phyloP scores from a whole-genome alignment of 2,329 filamentous ascomycete genomes.

The Aspergillus sp. region DNA sequence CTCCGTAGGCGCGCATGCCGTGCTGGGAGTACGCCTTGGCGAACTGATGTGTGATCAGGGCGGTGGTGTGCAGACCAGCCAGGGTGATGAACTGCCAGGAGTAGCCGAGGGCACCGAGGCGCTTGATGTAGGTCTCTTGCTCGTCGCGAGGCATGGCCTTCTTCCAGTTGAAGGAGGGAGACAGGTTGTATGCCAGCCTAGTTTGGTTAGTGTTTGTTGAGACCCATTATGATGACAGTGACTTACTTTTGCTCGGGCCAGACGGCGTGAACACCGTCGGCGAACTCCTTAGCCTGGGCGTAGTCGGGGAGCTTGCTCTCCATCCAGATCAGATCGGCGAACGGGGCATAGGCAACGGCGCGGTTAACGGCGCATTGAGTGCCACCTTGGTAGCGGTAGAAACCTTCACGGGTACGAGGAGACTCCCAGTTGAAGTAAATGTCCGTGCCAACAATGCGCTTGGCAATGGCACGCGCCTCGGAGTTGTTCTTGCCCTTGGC shows the following conservation, averaged over 20 bases:
- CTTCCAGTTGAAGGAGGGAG: constrained; percentile 99
- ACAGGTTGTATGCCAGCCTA: constrained; percentile 96
- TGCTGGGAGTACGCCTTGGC: constrained; percentile 76
- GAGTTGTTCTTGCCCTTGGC: constrained; percentile 82
- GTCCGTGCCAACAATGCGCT: constrained; percentile 75
- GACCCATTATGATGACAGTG: constrained; percentile 23
- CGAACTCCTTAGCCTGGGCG: constrained; percentile 89
- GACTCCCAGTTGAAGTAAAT: constrained; percentile 94
- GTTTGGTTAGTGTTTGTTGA: constrained; percentile 21
- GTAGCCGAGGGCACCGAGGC: constrained; percentile 86
- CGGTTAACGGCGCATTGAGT: constrained; percentile 90
- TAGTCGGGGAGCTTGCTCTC: constrained; percentile 96
- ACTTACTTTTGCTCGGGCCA: constrained; percentile 94
- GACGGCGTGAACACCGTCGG: constrained; percentile 87
- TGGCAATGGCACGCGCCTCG: constrained; percentile 81
- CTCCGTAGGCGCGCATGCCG: constrained; percentile 96
- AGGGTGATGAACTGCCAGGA: constrained; percentile 99
- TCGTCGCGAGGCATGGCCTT: constrained; percentile 87
- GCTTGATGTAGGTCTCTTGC: constrained; percentile 96
- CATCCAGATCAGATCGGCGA: constrained; percentile 98
- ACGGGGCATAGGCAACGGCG: constrained; percentile 88
- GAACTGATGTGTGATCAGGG: constrained; percentile 89
- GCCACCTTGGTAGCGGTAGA: constrained; percentile 89
- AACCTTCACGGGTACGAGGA: constrained; percentile 91
- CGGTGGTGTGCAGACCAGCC: constrained; percentile 92